A percentile compares a stretch with the other conserved stretches of the same genome.
Conservation (phyloP, 306 rosid genomes). For the Gastrolobium bilobum region DNA sequence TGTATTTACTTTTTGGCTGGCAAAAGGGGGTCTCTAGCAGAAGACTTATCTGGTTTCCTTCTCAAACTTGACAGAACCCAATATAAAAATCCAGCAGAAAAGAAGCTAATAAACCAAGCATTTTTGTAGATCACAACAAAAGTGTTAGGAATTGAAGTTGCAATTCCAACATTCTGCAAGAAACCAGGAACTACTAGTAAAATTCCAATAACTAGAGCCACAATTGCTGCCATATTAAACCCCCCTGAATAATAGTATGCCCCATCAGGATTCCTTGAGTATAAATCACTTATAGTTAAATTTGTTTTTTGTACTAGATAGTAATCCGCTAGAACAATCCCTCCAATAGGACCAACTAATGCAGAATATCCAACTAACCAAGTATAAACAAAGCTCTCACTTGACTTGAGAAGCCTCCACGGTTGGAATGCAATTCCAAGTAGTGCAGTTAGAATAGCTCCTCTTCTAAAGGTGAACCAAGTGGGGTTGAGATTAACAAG, state of each 20-base stretch:
- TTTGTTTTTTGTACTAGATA: constrained; percentile 60
- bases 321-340: constrained; percentile 78
- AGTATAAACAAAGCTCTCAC: constrained; percentile 91
- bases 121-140: constrained; percentile 75
- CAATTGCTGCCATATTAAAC: constrained; percentile 75
- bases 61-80: constrained; percentile 68
- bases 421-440: constrained; percentile 92
- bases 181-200: constrained; percentile 89
- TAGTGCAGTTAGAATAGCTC: constrained; percentile 76
- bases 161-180: constrained; percentile 72
- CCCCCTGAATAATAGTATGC: constrained; percentile 73
- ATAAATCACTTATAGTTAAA: constrained; percentile 68
- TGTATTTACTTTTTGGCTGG: constrained; percentile 33
- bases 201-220: constrained; percentile 74
- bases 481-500: constrained; percentile 83
- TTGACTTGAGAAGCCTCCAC: constrained; percentile 88
- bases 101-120: constrained; percentile 93
- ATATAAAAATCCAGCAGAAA: constrained; percentile 75
- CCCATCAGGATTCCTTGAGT: constrained; percentile 69
- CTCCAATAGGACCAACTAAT: constrained; percentile 86
- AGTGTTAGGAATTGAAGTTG: constrained; percentile 52
- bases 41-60: constrained; percentile 42
- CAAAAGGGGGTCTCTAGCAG: constrained; percentile 50
- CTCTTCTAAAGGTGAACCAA: constrained; percentile 75
- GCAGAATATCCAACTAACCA: constrained; percentile 97